These are phyloP conservation scores for Vickermania ingenoplastis DNA, from an alignment of 208 protist species.

Conservation along the genomic window DNA sequence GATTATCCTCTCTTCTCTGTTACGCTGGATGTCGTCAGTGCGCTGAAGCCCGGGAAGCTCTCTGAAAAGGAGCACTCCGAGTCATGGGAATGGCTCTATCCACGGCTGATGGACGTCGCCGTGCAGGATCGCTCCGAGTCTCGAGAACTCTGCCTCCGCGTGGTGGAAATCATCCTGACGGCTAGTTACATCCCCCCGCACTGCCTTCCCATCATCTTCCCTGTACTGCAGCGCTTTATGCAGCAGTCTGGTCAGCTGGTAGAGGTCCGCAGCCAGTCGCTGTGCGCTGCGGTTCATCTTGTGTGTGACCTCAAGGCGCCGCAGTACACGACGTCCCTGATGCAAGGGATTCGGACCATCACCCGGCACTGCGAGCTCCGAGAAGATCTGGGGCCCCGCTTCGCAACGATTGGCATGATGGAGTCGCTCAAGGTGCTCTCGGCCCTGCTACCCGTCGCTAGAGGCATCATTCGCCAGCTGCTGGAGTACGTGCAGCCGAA, in stretches of 20 bases:
- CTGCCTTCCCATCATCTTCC: slow-evolving; percentile 79
- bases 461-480: slow-evolving; percentile 51
- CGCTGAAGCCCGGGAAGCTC: slow-evolving; percentile 83
- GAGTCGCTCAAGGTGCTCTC: slow-evolving; percentile 73
- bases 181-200: slow-evolving; percentile 86
- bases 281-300: slow-evolving; percentile 80
- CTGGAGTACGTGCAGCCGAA: slow-evolving; percentile 49
- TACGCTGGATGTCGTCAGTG: slow-evolving; percentile 78
- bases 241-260: slow-evolving; percentile 79
- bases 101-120: slow-evolving; percentile 81
- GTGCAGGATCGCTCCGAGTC: slow-evolving; percentile 79
- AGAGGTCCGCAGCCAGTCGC: slow-evolving; percentile 73
- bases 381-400: slow-evolving; percentile 65
- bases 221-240: slow-evolving; percentile 78
- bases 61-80: slow-evolving; percentile 86
- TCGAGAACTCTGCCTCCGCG: slow-evolving; percentile 81
- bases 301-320: slow-evolving; percentile 82
- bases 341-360: slow-evolving; percentile 75
- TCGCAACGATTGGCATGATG: slow-evolving; percentile 64
- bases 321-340: slow-evolving; percentile 72
- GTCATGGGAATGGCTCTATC: slow-evolving; percentile 87
- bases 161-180: slow-evolving; percentile 78
- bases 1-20: slow-evolving; percentile 76
- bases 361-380: slow-evolving; percentile 78
- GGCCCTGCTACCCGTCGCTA: slow-evolving; percentile 53